phyloP scores from a whole-genome alignment of 306 rosid species.

The Casuarina equisetifolia region DNA sequence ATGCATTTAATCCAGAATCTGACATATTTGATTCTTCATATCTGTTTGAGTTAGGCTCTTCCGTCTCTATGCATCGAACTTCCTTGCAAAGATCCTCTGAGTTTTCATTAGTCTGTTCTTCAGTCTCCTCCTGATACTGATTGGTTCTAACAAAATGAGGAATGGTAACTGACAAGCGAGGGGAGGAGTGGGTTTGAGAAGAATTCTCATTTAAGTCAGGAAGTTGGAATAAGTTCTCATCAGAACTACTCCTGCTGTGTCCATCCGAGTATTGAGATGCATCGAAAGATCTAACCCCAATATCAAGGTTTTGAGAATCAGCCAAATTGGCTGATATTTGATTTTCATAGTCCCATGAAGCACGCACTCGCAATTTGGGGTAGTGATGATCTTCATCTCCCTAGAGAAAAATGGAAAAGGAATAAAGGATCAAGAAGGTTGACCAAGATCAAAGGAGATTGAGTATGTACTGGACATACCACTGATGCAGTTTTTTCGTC shows the following conservation, averaged over 20 bases:
- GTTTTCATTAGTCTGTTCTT: conserved; percentile 52
- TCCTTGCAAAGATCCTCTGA: conserved; percentile 69
- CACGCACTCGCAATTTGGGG: conserved; percentile 57
- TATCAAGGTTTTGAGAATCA: conserved; percentile 34
- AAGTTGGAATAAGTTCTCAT: conserved; percentile 63
- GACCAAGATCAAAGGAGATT: conserved; percentile 18
- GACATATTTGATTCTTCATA: conserved; percentile 34
- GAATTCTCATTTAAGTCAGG: conserved; percentile 60
- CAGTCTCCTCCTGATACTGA: conserved; percentile 38
- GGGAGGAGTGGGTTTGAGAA: conserved; percentile 43
- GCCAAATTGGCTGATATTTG: conserved; percentile 34
- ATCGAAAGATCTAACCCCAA: conserved; percentile 57
- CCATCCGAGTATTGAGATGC: conserved; percentile 78
- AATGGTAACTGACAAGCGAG: conserved; percentile 32
- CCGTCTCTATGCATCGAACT: conserved; percentile 77
- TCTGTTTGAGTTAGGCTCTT: conserved; percentile 40
- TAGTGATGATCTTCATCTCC: conserved; percentile 51
- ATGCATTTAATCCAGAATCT: conserved; percentile 45
- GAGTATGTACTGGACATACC: conserved; percentile 42
- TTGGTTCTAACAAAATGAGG: conserved; percentile 37
- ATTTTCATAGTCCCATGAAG: conserved; percentile 61
- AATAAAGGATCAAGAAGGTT: conserved; percentile 24
- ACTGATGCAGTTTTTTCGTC: conserved; percentile 45
- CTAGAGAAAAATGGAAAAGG: conserved; percentile 38
- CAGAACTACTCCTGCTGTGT: conserved; percentile 62